Percentiles rank a stretch among this genome's conserved stretches.
These are phyloP conservation scores for Carpinus viminea DNA, from an alignment of 306 rosid species.

Conservation along the genomic window DNA sequence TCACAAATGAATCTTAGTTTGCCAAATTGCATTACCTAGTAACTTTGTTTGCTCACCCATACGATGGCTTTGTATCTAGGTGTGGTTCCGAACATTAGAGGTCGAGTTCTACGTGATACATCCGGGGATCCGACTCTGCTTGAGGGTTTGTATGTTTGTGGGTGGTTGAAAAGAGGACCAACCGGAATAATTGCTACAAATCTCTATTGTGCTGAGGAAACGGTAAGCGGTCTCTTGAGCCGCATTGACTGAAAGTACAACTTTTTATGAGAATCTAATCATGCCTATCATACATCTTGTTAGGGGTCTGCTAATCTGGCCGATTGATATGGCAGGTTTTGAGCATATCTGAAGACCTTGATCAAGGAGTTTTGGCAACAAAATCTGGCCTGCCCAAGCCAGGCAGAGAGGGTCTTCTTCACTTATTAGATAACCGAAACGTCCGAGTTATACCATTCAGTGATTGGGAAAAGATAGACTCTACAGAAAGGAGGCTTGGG, in stretches of 20 bases:
- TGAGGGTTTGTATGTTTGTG: slow-evolving; percentile 88
- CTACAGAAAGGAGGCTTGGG: slow-evolving; percentile 70
- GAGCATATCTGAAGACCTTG: slow-evolving; percentile 75
- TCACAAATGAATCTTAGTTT: not conserved
- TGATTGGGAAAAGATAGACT: slow-evolving; percentile 83
- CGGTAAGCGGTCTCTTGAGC: slow-evolving; percentile 49
- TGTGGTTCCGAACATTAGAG: slow-evolving; percentile 73
- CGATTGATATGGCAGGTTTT: slow-evolving; percentile 58
- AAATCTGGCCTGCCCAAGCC: slow-evolving; percentile 46
- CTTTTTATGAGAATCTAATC: not conserved
- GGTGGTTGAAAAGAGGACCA: slow-evolving; percentile 99
- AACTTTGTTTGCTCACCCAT: not conserved
- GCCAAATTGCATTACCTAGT: not conserved
- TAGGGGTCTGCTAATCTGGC: slow-evolving; percentile 14
- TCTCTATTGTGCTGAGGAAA: slow-evolving; percentile 89
- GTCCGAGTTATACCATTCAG: slow-evolving; percentile 53
- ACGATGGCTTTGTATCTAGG: slow-evolving; percentile 51
- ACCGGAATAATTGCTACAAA: slow-evolving; percentile 93
- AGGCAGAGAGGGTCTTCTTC: slow-evolving; percentile 73
- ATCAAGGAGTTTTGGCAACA: slow-evolving; percentile 41
- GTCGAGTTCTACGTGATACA: slow-evolving; percentile 64
- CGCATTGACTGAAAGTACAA: not conserved
- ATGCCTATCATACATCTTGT: not conserved
- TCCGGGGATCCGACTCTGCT: slow-evolving; percentile 38
- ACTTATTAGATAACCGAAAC: slow-evolving; percentile 53